Evolutionary conservation across 441 rosid genomes (phyloP).

Genomic region (Populus hybrid): DNA sequence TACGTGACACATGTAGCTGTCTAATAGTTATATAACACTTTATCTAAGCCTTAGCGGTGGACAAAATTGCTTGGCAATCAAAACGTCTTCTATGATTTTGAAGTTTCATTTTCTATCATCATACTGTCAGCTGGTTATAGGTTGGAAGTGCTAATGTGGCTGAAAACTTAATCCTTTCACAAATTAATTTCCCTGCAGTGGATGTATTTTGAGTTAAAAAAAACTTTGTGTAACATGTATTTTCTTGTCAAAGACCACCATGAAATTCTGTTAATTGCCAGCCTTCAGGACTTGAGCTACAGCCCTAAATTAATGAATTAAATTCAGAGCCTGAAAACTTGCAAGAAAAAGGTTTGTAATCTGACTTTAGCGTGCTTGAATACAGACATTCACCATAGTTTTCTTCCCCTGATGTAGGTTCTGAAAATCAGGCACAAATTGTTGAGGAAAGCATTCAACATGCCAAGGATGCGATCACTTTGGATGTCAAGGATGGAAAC

Average conservation of each 20-base stretch:
- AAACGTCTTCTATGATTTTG: background rate
- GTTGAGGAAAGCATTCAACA: slow-evolving; percentile 66
- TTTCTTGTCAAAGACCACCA: background rate
- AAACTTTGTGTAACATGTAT: background rate
- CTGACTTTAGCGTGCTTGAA: slow-evolving; percentile 2
- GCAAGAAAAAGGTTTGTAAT: background rate
- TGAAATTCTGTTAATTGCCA: slow-evolving; percentile 5
- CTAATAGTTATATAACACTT: background rate
- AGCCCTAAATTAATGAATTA: background rate
- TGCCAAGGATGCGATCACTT: slow-evolving; percentile 68
- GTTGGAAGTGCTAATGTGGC: background rate
- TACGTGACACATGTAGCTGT: background rate
- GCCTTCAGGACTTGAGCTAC: slow-evolving; percentile 6
- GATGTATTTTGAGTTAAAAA: background rate
- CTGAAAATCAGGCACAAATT: slow-evolving; percentile 52
- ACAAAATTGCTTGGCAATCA: background rate
- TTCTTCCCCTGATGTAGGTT: slow-evolving; percentile 30
- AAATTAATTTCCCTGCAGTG: background rate
- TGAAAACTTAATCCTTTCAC: background rate
- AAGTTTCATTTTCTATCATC: background rate
- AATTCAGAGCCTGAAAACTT: background rate
- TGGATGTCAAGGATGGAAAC: slow-evolving; percentile 78
- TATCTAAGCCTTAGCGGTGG: background rate
- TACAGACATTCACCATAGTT: slow-evolving; percentile 12
- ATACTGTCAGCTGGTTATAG: slow-evolving; percentile 2